A percentile compares a stretch with the other conserved stretches of the same genome.
phyloP scores from a whole-genome alignment of 192 early-diverging fungal genomes.

The Rhizoclosmatium globosum region DNA sequence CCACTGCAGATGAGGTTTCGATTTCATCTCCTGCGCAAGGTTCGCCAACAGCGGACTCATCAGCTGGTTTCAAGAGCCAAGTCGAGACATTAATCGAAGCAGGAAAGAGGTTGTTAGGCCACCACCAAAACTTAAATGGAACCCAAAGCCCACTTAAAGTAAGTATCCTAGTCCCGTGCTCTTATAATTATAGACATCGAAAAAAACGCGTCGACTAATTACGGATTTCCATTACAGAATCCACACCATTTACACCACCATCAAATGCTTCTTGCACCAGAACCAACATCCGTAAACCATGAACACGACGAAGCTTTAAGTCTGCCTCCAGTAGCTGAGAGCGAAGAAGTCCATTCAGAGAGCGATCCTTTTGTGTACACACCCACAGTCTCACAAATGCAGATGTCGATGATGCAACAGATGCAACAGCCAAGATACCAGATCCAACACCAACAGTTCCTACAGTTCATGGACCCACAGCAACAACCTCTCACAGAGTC shows the following conservation, averaged over 20 bases:
- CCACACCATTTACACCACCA: neutral
- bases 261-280: neutral
- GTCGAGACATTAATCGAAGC: slow-evolving; percentile 29
- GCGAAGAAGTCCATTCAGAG: slow-evolving; percentile 7
- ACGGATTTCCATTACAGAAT: neutral
- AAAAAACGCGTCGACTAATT: too few relatives aligned
- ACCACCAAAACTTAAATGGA: neutral
- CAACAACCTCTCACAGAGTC: neutral
- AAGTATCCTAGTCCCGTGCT: too few relatives aligned
- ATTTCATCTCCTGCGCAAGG: neutral
- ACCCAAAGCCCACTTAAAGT: neutral
- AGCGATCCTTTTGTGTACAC: slow-evolving; percentile 14
- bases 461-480: slow-evolving; percentile 3
- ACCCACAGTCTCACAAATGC: neutral
- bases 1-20: neutral
- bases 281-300: neutral
- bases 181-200: too few relatives aligned
- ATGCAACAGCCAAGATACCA: neutral
- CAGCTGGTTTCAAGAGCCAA: slow-evolving; percentile 11
- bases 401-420: neutral
- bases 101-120: slow-evolving; percentile 15
- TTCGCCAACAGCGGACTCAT: neutral
- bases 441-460: neutral
- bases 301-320: slow-evolving; percentile 2
- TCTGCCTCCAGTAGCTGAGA: slow-evolving; percentile 29